Conservation (phyloP, 768 basidiomycete species). For the Coprinopsis strossmayeri region DNA sequence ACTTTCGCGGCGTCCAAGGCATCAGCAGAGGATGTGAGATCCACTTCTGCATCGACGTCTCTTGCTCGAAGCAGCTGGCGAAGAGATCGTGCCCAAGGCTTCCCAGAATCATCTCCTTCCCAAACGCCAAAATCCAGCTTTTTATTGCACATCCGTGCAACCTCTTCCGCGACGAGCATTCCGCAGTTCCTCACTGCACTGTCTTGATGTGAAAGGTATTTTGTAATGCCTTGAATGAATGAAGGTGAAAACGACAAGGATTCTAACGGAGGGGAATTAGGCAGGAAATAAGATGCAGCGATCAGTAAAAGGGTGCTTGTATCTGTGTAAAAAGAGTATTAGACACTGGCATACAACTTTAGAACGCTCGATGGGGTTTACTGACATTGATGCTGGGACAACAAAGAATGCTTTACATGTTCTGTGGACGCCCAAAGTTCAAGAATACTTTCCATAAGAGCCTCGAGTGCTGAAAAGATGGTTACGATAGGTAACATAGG, state of each 20-base stretch:
- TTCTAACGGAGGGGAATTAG: conserved; percentile 36
- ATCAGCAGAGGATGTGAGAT: conserved; percentile 1
- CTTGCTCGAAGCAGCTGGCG: conserved; percentile 43
- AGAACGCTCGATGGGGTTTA: conserved; percentile 7
- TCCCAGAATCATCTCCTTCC: conserved; percentile 69
- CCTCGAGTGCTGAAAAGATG: conserved; percentile 32
- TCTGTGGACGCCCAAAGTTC: conserved; percentile 71
- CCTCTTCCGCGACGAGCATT: conserved; percentile 86
- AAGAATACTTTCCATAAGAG: conserved; percentile 42
- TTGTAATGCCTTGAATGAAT: conserved; percentile 64
- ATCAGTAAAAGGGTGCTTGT: conserved; percentile 67
- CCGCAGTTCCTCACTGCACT: conserved; percentile 75
- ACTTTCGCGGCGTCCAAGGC: neutral
- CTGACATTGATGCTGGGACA: conserved; percentile 73
- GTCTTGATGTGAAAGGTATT: conserved; percentile 77
- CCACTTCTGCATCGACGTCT: conserved; percentile 43
- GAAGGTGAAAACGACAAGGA: conserved; percentile 45
- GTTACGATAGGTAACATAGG: neutral
- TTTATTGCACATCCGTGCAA: conserved; percentile 57
- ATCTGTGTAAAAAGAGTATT: conserved; percentile 36
- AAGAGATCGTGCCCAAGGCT: conserved; percentile 56
- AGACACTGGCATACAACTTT: neutral
- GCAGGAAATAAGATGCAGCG: conserved; percentile 52
- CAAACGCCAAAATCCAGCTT: conserved; percentile 76
- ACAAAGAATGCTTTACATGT: conserved; percentile 73